Conservation (phyloP, 331 rosid species). For the Telfairia occidentalis region DNA sequence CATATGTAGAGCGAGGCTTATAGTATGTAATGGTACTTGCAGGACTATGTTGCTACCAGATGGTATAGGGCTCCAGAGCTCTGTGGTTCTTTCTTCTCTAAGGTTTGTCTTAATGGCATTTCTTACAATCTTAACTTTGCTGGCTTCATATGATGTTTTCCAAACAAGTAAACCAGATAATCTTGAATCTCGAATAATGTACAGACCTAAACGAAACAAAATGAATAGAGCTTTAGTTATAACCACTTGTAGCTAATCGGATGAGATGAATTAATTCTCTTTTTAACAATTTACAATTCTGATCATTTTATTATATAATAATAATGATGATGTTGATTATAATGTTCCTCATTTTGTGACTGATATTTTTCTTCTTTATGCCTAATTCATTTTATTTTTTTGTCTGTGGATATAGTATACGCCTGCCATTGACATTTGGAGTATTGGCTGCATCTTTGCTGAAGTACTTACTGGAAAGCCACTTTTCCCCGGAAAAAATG, state of each 20-base stretch:
- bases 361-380: background rate
- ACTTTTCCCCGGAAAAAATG: slow-evolving; percentile 92
- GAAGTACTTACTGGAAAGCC: slow-evolving; percentile 85
- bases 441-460: slow-evolving; percentile 93
- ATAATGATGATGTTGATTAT: too few relatives aligned
- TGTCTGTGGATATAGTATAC: slow-evolving; percentile 46
- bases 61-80: slow-evolving; percentile 99
- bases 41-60: slow-evolving; percentile 98
- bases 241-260: background rate
- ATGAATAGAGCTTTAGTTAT: background rate
- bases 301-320: background rate
- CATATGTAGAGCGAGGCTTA: background rate
- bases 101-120: slow-evolving; percentile 37
- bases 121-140: background rate
- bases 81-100: slow-evolving; percentile 91
- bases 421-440: slow-evolving; percentile 93
- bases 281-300: background rate
- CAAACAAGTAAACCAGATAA: background rate
- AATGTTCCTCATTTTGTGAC: background rate
- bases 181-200: background rate
- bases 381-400: background rate
- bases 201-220: background rate
- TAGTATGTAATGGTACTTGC: slow-evolving; percentile 6
- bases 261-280: background rate
- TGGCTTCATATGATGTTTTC: background rate